A percentile compares a stretch with the other conserved stretches of the same genome.
Evolutionary conservation across 495 filamentous ascomycete species (phyloP).

Genomic region (Pseudevernia furfuracea): DNA sequence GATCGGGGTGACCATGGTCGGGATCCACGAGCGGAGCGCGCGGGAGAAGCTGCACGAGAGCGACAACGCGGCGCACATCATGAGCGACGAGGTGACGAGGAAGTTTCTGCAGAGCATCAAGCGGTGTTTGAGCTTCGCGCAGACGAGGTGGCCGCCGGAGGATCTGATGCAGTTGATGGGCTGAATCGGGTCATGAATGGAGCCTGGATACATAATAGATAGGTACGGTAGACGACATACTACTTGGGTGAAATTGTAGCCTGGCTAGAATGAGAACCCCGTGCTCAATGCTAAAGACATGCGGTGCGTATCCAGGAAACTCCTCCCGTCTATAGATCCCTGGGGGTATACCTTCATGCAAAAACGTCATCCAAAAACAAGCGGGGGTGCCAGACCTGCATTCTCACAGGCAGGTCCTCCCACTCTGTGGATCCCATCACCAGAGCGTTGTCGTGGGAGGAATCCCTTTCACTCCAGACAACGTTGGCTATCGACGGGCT

Average conservation of each 20-base stretch:
- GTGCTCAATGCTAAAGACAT: neutral
- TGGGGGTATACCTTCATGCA: neutral
- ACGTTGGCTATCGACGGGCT: neutral
- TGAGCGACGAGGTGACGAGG: conserved; percentile 89
- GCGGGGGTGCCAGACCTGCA: neutral
- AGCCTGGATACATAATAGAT: neutral
- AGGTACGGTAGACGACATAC: neutral
- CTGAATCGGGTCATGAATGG: conserved; percentile 34
- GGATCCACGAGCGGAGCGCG: conserved; percentile 93
- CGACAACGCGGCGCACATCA: conserved; percentile 86
- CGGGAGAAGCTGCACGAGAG: conserved; percentile 88
- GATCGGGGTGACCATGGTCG: conserved; percentile 98
- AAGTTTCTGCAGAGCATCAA: conserved; percentile 98
- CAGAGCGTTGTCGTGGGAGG: neutral
- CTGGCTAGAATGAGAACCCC: neutral
- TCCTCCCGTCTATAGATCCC: neutral
- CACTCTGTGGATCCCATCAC: neutral
- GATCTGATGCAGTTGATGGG: conserved; percentile 95
- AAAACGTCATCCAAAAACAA: neutral
- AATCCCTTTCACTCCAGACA: neutral
- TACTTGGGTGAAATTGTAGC: neutral
- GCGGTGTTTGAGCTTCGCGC: conserved; percentile 90
- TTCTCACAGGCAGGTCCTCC: neutral
- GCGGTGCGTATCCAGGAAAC: neutral
- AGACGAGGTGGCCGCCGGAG: conserved; percentile 91